Base-by-base conservation (phyloP, 192 early-diverging fungal genomes). In the Polychytrium aggregatum region DNA sequence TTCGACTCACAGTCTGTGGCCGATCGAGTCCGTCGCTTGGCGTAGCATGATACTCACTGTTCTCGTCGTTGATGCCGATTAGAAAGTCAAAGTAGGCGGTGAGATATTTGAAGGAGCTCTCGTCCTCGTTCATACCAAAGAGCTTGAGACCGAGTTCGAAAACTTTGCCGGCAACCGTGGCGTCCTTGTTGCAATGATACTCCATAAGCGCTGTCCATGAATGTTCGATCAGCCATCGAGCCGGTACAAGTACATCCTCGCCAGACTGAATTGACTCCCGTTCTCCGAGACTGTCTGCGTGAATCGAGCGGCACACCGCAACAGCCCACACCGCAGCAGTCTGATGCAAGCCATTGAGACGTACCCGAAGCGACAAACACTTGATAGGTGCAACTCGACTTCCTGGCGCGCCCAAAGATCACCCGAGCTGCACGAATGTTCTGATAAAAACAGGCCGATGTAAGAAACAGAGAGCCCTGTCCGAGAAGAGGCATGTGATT, bases 31-130 rank as follows among this genome's bases (percentile, higher is more conserved):
- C 27, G 11, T 3, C n/a, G 21, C 48, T 14, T 10, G 26, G 54
- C 4, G 24, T 31, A 59, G 2, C 29, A 38, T 11, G 25, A 20
- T 20, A 37, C 50, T 62, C 56, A 84, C 82, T 97, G 50, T 82
- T 88, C 44, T 92, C 88, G 46, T 97, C 91, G 38, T 92, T 92
- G 28, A 88, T 67, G 52, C 81, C 69, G 45, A 92, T 87, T 36
- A 97, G 68, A 51, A 85, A 92, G 50, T 84, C 81, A 47, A 97
- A 63, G 53, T 97, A 97, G 41, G 86, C 69, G 33, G 70, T 50
- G 35, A 92, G 78, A 64, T 79, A 92, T 5, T 51, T 37, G 11
- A 57, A 29, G 16, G 59, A 48, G 17, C 76, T 74, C 3, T 78
- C 59, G 46, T 85, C 74, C 40, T 86, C 82, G 4, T 70, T 69